Conservation (phyloP, 2,329 filamentous ascomycete species). For the Remersonia thermophila region DNA sequence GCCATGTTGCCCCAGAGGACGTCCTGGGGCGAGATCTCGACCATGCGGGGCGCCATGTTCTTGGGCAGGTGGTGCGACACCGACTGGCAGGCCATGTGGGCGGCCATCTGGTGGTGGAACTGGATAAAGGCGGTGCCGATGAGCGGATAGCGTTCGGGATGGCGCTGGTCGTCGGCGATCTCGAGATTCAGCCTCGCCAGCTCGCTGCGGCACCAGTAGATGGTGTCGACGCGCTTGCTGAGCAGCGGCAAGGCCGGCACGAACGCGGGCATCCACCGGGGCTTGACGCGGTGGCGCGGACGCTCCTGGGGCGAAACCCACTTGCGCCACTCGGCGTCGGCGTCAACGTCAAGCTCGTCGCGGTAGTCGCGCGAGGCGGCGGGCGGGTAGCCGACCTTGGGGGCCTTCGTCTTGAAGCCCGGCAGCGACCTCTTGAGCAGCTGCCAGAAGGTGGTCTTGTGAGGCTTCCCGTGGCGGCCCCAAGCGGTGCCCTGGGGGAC, state of each 20-base stretch:
- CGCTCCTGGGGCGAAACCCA: slow-evolving; percentile 74
- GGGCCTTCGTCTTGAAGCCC: slow-evolving; percentile 33
- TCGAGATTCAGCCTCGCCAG: slow-evolving; percentile 80
- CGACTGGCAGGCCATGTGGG: slow-evolving; percentile 94
- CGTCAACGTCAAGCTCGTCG: slow-evolving; percentile 50
- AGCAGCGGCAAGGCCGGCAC: slow-evolving; percentile 69
- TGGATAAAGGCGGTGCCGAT: slow-evolving; percentile 98
- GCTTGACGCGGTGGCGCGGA: slow-evolving; percentile 69
- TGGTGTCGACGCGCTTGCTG: slow-evolving; percentile 87
- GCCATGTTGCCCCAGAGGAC: slow-evolving; percentile 98
- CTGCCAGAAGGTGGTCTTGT: slow-evolving; percentile 30
- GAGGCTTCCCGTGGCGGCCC: slow-evolving; percentile 28
- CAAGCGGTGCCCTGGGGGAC: slow-evolving; percentile 44
- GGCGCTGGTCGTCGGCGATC: slow-evolving; percentile 78
- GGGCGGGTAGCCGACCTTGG: slow-evolving; percentile 44
- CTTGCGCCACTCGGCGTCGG: slow-evolving; percentile 63
- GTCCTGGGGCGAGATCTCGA: slow-evolving; percentile 89
- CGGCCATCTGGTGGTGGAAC: slow-evolving; percentile 94
- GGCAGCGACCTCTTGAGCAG: slow-evolving; percentile 38
- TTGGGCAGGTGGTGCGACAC: slow-evolving; percentile 83
- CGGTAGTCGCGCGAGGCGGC: slow-evolving; percentile 49
- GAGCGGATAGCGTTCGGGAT: slow-evolving; percentile 73
- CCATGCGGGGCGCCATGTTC: slow-evolving; percentile 81
- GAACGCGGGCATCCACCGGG: slow-evolving; percentile 62
- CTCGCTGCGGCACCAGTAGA: slow-evolving; percentile 80